These are phyloP conservation scores for Plasmodium malariae DNA, from an alignment of 169 alveolate genomes.

Conservation along the genomic window DNA sequence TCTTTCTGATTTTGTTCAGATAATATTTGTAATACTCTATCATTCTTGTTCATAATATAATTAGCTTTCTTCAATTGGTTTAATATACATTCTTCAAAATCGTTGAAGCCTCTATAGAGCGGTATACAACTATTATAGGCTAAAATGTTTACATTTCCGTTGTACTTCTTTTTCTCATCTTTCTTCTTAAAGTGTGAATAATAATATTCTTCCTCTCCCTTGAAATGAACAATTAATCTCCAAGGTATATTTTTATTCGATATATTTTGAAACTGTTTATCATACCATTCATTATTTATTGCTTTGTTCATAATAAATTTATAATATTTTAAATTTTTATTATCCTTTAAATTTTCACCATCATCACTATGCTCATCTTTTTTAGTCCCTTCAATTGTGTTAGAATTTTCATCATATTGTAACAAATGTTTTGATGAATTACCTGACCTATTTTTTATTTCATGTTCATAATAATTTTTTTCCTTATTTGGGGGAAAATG, in stretches of 20 bases:
- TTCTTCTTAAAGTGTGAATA: slow-evolving; percentile 1
- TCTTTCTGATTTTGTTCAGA: slow-evolving; percentile 45
- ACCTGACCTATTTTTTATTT: no score
- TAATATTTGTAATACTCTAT: slow-evolving; percentile 41
- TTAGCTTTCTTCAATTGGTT: slow-evolving; percentile 49
- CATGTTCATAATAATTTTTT: no score
- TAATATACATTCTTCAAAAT: slow-evolving; percentile 50
- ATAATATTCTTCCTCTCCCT: slow-evolving; percentile 45
- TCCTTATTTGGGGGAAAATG: no score
- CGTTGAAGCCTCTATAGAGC: slow-evolving; percentile 42
- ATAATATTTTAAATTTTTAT: background rate
- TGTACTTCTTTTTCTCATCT: background rate
- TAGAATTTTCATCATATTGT: no score
- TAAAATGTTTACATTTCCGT: slow-evolving; percentile 30
- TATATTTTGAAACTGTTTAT: slow-evolving; percentile 33
- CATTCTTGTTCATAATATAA: slow-evolving; percentile 31
- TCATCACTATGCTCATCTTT: background rate
- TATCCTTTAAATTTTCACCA: background rate
- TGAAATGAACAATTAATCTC: slow-evolving; percentile 37
- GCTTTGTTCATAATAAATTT: slow-evolving; percentile 13
- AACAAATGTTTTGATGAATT: no score
- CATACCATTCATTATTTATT: slow-evolving; percentile 59
- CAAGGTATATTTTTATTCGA: slow-evolving; percentile 66
- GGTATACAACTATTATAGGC: slow-evolving; percentile 61
- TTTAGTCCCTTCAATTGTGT: no score